phyloP scores from a whole-genome alignment of 2,329 filamentous ascomycete genomes.

The Microdochium paspali region DNA sequence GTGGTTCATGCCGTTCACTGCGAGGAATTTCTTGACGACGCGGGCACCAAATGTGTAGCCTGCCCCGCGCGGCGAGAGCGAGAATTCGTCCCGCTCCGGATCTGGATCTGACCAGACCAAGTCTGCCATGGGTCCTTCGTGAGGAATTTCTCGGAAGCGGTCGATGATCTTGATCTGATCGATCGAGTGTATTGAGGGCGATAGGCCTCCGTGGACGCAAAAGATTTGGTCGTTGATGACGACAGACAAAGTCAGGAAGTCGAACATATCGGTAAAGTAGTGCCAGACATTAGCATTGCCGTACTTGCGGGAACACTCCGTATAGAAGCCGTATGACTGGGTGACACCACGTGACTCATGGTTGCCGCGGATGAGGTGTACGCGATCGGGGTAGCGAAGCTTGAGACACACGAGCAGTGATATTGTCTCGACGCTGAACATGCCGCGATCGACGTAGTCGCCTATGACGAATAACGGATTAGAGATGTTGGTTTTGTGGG shows the following conservation, averaged over 20 bases:
- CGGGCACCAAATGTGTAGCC: conserved; percentile 97
- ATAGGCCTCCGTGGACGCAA: conserved; percentile 88
- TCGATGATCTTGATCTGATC: conserved; percentile 99
- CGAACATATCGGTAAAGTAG: conserved; percentile 99
- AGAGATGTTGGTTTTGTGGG: not conserved
- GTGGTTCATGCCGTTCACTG: conserved; percentile 96
- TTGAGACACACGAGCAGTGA: conserved; percentile 96
- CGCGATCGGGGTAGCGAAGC: conserved; percentile 88
- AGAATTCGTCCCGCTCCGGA: conserved; percentile 95
- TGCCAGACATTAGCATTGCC: conserved; percentile 99
- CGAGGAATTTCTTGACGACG: conserved; percentile 95
- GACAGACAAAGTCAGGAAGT: conserved; percentile 91
- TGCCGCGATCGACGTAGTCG: conserved; percentile 95
- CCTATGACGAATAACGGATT: conserved; percentile 36
- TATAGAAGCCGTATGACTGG: conserved; percentile 98
- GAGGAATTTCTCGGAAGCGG: conserved; percentile 94
- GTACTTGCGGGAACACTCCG: conserved; percentile 95
- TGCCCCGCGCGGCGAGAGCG: conserved; percentile 81
- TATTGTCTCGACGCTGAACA: conserved; percentile 98
- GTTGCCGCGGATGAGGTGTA: conserved; percentile 94
- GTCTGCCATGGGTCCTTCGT: conserved; percentile 99
- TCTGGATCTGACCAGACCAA: conserved; percentile 98
- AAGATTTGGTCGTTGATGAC: conserved; percentile 99
- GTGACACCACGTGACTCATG: conserved; percentile 97
- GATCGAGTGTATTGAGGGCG: conserved; percentile 90